Conservation (phyloP, 2,329 filamentous ascomycete species). For the Coniochaeta sp. region DNA sequence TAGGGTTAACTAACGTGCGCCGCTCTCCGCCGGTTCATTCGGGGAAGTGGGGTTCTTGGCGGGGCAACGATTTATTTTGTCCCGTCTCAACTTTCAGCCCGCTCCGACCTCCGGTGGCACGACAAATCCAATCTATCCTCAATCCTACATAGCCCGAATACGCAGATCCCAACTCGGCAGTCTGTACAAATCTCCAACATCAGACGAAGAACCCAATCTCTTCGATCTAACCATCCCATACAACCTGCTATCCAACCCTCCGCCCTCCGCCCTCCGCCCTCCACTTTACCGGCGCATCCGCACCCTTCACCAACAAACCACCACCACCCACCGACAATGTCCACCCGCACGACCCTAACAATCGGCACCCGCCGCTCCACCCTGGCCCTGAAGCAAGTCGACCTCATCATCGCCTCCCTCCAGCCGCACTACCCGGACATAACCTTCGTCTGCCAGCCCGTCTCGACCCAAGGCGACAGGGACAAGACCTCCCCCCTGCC, state of each 20-base stretch:
- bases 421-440: constrained; percentile 60
- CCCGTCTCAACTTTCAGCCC: not conserved
- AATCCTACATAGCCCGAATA: no score
- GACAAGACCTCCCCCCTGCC: constrained; percentile 87
- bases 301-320: no score
- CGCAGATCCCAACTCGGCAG: no score
- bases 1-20: no score
- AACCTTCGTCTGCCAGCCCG: constrained; percentile 70
- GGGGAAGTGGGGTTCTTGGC: not conserved
- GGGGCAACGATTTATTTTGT: not conserved
- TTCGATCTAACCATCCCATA: no score
- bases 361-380: constrained; percentile 82
- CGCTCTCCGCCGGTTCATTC: not conserved
- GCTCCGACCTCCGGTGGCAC: not conserved
- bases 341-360: constrained; percentile 24
- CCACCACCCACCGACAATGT: no score
- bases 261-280: no score
- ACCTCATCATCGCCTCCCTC: constrained; percentile 64
- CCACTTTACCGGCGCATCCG: no score
- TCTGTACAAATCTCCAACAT: no score
- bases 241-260: no score
- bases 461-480: constrained; percentile 80
- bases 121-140: not conserved
- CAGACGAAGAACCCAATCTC: no score
- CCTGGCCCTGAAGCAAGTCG: constrained; percentile 77